A percentile compares a stretch with the other conserved stretches of the same genome.
Evolutionary conservation across 176 grass and related monocot genomes (phyloP).

Genomic region (Oryza australiensis): DNA sequence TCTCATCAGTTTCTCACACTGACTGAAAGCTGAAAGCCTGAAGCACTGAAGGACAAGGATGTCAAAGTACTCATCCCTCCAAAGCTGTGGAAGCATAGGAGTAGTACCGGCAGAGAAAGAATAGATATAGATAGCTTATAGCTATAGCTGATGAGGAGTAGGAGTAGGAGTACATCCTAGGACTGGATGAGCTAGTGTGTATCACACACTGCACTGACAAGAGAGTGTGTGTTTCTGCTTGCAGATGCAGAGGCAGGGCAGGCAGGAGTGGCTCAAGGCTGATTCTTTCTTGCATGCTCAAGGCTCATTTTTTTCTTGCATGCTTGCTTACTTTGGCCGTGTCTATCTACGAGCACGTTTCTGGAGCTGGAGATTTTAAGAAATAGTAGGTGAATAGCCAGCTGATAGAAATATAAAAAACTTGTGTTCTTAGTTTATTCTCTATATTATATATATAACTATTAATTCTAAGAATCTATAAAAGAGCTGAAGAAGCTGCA

Average conservation of each 20-base stretch:
- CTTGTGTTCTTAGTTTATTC: no score
- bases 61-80: slow-evolving; percentile 6
- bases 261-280: slow-evolving; percentile 67
- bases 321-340: slow-evolving; percentile 22
- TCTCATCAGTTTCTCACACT: neutral
- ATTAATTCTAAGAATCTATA: no score
- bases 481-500: no score
- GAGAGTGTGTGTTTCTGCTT: neutral
- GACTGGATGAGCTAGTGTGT: neutral
- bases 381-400: no score
- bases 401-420: no score
- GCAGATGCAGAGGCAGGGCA: slow-evolving; percentile 15
- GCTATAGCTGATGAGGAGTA: neutral
- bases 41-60: slow-evolving; percentile 9
- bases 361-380: no score
- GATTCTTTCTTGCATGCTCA: slow-evolving; percentile 13
- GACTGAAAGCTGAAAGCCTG: neutral
- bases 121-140: neutral
- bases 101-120: neutral
- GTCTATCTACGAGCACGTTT: no score
- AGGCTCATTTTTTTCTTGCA: neutral
- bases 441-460: no score
- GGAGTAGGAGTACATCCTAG: slow-evolving; percentile 25
- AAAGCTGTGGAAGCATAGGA: slow-evolving; percentile 15
- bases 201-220: slow-evolving; percentile 25